Base-by-base conservation (phyloP, 805 yeast genomes). In the Naumovozyma dairenensis region DNA sequence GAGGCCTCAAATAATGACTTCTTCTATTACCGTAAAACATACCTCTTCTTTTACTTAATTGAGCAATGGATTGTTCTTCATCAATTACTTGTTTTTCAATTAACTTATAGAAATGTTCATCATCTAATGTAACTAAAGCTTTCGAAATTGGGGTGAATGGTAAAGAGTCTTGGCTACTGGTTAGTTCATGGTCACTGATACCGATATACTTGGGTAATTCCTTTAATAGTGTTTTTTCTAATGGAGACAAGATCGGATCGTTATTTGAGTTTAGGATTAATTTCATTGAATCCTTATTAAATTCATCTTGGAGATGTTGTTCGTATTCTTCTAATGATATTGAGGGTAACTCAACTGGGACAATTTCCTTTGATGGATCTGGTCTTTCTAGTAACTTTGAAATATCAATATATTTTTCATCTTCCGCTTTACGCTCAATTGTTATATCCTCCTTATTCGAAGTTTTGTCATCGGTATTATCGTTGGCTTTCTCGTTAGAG, bases 1-100 rank as follows among this genome's bases (percentile, higher is more conserved):
- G 98, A 0, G 98, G 96, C 42, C 80, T 76, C 32, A 87, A 64
- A 33, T 67, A 69, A 36, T 73, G 78, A 39, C 72, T 71, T 31
- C 79, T 64, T 49, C 80, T 71, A 35, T 65, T 71, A 1, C 59
- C 59, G 25, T 56, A 58, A 31, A 68, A 62, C 40, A 69, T 67
- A 3, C 77, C 76, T 24, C 62, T 48, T 34, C 58, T 51, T 38
- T 55, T 55, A 33, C 59, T 57, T 29, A 56, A 37, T 19, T 54
- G 57, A 4, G 45, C 53, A 17, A 56, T 31, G 3, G 62, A 56
- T 37, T 54, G 60, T 16, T 67, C 69, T 1, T 58, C 59, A 16
- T 68, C 72, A 17, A 63, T 59, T 14, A 59, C 46, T 38, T 67
- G 76, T 59, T 71, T 70, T 34, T 74, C 62, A 3, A 78, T 51